phyloP scores from a whole-genome alignment of 306 rosid genomes.

The Cicer bijugum region DNA sequence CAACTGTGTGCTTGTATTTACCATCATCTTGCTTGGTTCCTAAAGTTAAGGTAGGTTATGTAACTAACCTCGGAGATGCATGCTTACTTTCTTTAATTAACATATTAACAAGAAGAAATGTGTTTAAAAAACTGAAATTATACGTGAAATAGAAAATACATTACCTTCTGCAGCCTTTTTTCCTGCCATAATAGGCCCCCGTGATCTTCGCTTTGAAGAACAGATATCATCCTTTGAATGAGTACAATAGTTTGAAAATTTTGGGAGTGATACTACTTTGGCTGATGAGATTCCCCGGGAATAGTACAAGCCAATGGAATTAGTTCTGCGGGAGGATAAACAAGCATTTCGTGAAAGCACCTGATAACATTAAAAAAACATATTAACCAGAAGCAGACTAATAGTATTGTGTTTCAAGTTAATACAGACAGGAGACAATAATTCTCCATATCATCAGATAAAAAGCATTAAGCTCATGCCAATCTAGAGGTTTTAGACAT shows the following conservation, averaged over 20 bases:
- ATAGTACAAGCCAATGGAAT: slow-evolving; percentile 54
- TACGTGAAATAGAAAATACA: slow-evolving; percentile 31
- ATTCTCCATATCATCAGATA: slow-evolving; percentile 22
- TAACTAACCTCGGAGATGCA: slow-evolving; percentile 39
- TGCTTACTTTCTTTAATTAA: slow-evolving; percentile 30
- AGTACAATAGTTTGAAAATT: slow-evolving; percentile 51
- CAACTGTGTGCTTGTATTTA: slow-evolving; percentile 95
- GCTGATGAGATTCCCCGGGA: slow-evolving; percentile 58
- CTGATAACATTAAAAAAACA: slow-evolving; percentile 49
- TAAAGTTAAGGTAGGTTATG: slow-evolving; percentile 47
- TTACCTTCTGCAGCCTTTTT: slow-evolving; percentile 81
- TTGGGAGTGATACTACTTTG: slow-evolving; percentile 53
- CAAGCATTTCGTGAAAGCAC: slow-evolving; percentile 62
- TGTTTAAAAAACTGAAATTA: slow-evolving; percentile 3
- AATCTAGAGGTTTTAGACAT: background rate
- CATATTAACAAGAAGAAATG: slow-evolving; percentile 14
- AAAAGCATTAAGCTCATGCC: slow-evolving; percentile 10
- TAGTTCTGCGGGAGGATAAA: slow-evolving; percentile 56
- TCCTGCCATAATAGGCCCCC: slow-evolving; percentile 93
- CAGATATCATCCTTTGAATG: slow-evolving; percentile 51
- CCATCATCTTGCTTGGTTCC: slow-evolving; percentile 85
- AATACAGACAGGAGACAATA: background rate
- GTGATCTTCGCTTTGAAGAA: slow-evolving; percentile 82
- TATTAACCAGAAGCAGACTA: slow-evolving; percentile 30
- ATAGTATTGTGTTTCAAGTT: background rate